These are phyloP conservation scores for Lachancea fermentati DNA, from an alignment of 805 yeast genomes.

Conservation along the genomic window DNA sequence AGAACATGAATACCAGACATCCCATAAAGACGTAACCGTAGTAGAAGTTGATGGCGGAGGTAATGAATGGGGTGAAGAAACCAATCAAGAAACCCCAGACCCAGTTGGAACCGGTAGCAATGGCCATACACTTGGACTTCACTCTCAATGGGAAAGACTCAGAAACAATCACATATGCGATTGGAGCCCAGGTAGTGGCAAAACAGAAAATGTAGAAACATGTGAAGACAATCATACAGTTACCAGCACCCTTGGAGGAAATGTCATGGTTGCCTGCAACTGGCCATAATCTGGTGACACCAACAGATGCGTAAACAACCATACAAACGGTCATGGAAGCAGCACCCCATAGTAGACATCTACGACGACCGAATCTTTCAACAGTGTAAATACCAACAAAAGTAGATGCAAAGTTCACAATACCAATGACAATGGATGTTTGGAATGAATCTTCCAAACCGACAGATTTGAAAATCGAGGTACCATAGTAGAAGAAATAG, in stretches of 20 bases:
- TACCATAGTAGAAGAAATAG: conserved; percentile 64
- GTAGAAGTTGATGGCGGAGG: conserved; percentile 56
- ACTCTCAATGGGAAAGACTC: conserved; percentile 71
- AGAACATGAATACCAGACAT: conserved; percentile 45
- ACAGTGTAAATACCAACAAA: conserved; percentile 45
- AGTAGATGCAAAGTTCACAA: conserved; percentile 55
- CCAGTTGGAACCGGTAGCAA: conserved; percentile 59
- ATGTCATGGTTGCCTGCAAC: conserved; percentile 36
- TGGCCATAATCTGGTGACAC: conserved; percentile 43
- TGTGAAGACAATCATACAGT: conserved; percentile 65
- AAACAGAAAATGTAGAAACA: conserved; percentile 67
- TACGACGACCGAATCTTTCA: conserved; percentile 51
- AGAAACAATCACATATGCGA: conserved; percentile 56
- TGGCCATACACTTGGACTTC: conserved; percentile 48
- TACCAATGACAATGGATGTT: conserved; percentile 54
- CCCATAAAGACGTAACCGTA: conserved; percentile 60
- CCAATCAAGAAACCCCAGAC: conserved; percentile 63
- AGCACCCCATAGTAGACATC: conserved; percentile 44
- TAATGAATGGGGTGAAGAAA: conserved; percentile 66
- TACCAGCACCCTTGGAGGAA: conserved; percentile 52
- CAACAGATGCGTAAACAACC: conserved; percentile 52
- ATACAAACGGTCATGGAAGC: conserved; percentile 43
- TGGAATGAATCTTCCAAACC: conserved; percentile 54
- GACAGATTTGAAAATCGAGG: conserved; percentile 54
- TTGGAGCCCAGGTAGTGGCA: conserved; percentile 73